Base-by-base conservation (phyloP, 495 filamentous ascomycete genomes). In the Talaromyces adpressus region DNA sequence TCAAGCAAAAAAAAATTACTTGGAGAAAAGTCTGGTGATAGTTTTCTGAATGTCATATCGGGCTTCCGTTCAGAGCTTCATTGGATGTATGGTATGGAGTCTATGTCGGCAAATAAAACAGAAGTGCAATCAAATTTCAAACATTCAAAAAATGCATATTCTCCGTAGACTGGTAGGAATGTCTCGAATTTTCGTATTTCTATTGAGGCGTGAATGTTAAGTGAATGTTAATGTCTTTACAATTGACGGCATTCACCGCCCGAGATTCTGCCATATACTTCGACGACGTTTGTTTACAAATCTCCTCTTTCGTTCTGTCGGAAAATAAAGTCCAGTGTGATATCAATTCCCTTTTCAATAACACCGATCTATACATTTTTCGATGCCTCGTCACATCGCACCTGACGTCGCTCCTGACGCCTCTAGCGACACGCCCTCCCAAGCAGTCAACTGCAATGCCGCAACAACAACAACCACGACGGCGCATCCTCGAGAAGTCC, bases 401-500 rank as follows among this genome's bases (percentile, higher is more conserved):
- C 45, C 29, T 34, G 45, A 53, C 45, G 60, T 62, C 60, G 45
- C 39, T 52, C 27, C 45, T 22, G 60, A 49, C 41, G 60, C 29
- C 60, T 25, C 11, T 22, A 61, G 58, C 41, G 58, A 49, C 56
- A 29, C 22, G 5, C n/a, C 18, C 16, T 9, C n/a, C 2, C 1
- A 18, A 36, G 56, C 30, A 20, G 29, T 29, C 2, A 34, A 6
- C 30, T 58, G 56, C 56, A 32, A 58, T 58, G 56, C 30, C 41
- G 23, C 41, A 29, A 11, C 27, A 6, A 58, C 29, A 39, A 4
- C 41, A 61, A 49, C 23, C 73, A 56, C 74, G 74, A 63, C 75
- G 71, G 30, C 75, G 76, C 49, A 70, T 79, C 62, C 72, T 81
- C 57, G 78, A 81, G 36, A 78, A 82, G 74, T 81, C 71, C 64